Evolutionary conservation across 306 rosid species (phyloP).

Genomic region (Parietaria judaica): DNA sequence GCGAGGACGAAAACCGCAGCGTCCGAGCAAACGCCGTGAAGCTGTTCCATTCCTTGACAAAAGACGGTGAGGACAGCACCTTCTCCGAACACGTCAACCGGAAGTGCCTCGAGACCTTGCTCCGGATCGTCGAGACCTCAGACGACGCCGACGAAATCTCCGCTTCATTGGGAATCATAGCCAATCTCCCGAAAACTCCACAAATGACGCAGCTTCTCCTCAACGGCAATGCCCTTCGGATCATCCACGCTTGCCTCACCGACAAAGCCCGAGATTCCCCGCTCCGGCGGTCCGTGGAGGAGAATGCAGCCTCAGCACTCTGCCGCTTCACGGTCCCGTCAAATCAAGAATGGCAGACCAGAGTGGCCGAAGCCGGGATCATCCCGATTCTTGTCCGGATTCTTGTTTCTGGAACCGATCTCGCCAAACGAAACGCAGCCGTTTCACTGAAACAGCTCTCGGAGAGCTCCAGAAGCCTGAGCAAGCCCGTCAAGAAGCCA

Average conservation of each 20-base stretch:
- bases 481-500: conserved; percentile 39
- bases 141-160: conserved; percentile 38
- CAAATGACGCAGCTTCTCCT: conserved; percentile 38
- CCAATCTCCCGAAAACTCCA: conserved; percentile 36
- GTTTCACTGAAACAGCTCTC: conserved; percentile 54
- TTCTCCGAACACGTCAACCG: conserved; percentile 41
- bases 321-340: conserved; percentile 49
- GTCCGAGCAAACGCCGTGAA: conserved; percentile 41
- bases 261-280: conserved; percentile 30
- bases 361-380: conserved; percentile 53
- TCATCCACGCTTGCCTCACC: conserved; percentile 29
- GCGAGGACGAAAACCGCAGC: conserved; percentile 28
- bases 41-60: conserved; percentile 39
- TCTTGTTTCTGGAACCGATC: conserved; percentile 46
- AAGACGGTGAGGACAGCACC: conserved; percentile 28
- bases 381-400: conserved; percentile 43
- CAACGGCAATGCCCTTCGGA: conserved; percentile 38
- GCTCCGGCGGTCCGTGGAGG: conserved; percentile 28
- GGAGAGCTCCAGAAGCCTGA: conserved; percentile 41
- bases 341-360: conserved; percentile 46
- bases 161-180: conserved; percentile 43
- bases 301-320: conserved; percentile 47
- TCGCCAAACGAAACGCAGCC: conserved; percentile 42
- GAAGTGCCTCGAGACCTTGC: conserved; percentile 38
- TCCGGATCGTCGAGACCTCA: conserved; percentile 28